These are phyloP conservation scores for Colletotrichum tropicale DNA, from an alignment of 2,329 filamentous ascomycete species.

Conservation along the genomic window DNA sequence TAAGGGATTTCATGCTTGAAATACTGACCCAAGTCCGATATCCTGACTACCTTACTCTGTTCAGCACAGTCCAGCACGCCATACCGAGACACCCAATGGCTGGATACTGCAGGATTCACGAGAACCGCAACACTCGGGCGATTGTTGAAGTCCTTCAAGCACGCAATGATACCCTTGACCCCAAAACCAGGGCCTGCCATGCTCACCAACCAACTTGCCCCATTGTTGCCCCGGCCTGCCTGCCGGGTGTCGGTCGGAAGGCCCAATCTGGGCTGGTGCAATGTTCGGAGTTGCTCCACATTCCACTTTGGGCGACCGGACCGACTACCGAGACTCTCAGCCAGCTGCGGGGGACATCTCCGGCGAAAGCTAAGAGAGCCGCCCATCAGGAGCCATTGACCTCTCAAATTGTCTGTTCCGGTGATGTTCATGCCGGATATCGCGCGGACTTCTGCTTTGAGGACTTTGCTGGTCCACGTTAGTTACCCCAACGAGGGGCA, in stretches of 20 bases:
- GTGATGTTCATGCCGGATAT: background rate
- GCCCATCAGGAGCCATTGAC: background rate
- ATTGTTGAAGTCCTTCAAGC: background rate
- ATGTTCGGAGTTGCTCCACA: background rate
- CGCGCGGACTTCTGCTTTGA: background rate
- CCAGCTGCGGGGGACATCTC: background rate
- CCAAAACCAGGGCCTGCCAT: background rate
- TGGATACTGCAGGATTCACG: background rate
- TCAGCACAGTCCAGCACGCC: background rate
- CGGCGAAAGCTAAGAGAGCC: background rate
- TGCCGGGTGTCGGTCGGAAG: constrained; percentile 7
- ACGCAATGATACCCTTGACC: background rate
- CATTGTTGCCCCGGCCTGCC: background rate
- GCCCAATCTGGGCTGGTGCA: background rate
- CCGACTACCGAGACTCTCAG: constrained; percentile 6
- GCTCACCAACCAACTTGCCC: background rate
- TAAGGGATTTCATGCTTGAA: background rate
- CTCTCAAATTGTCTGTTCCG: background rate
- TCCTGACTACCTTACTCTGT: background rate
- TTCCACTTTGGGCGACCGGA: background rate
- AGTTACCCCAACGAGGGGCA: background rate
- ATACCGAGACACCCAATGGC: background rate
- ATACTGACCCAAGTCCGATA: background rate
- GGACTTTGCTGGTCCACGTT: background rate
- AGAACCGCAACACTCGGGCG: background rate